These are phyloP conservation scores for Biscutella auriculata DNA, from an alignment of 441 rosid genomes.

Conservation along the genomic window DNA sequence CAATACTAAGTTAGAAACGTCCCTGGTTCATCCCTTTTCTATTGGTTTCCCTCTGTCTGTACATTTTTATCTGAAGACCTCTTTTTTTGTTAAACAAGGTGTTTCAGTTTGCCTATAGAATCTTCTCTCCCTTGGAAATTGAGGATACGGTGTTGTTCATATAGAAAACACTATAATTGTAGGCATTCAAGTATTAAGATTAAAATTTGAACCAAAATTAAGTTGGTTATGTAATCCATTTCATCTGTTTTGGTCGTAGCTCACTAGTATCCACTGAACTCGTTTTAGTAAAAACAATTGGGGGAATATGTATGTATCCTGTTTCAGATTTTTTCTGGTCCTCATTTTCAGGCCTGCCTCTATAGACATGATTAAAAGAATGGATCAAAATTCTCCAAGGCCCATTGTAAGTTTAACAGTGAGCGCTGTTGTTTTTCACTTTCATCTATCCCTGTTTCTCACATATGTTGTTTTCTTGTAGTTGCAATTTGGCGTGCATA, in stretches of 20 bases:
- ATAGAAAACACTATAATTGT: not conserved
- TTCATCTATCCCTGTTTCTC: conserved; percentile 7
- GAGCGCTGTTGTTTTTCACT: conserved; percentile 11
- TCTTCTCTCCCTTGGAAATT: not conserved
- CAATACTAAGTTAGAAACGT: too few relatives aligned
- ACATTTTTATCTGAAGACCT: not conserved
- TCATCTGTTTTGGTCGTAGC: not conserved
- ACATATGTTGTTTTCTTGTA: conserved; percentile 23
- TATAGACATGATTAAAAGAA: conserved; percentile 23
- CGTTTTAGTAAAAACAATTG: not conserved
- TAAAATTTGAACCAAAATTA: not conserved
- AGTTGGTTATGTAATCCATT: not conserved
- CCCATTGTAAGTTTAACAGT: conserved; percentile 29
- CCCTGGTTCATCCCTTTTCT: too few relatives aligned
- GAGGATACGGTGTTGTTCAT: not conserved
- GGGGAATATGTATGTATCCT: conserved; percentile 9
- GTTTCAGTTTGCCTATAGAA: not conserved
- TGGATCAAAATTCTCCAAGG: conserved; percentile 28
- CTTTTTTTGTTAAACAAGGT: not conserved
- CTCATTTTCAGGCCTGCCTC: conserved; percentile 35
- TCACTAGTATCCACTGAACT: not conserved
- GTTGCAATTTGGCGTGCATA: conserved; percentile 50
- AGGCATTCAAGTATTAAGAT: not conserved
- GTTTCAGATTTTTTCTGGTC: not conserved
- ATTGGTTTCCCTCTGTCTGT: too few relatives aligned